phyloP scores from a whole-genome alignment of 306 rosid species.

The Gynostemma pentaphyllum region DNA sequence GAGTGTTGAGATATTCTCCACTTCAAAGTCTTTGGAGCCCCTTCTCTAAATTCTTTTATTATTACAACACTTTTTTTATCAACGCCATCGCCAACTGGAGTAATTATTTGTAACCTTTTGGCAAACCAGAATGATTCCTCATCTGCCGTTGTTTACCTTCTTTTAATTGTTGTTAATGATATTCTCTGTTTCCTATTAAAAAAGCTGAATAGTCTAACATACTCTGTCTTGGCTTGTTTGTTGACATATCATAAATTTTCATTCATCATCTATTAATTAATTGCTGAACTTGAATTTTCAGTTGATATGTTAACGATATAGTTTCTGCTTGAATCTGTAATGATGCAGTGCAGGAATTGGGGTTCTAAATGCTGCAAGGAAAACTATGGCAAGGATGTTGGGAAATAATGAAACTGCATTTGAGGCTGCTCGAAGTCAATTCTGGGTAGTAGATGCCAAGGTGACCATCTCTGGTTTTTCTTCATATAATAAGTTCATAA shows the following conservation, averaged over 20 bases:
- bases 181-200: too few species aligned
- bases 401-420: constrained; percentile 84
- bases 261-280: neutral
- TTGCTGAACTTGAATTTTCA: neutral
- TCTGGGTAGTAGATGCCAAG: constrained; percentile 96
- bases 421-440: constrained; percentile 80
- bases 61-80: too few species aligned
- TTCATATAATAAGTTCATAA: constrained; percentile 2
- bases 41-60: too few species aligned
- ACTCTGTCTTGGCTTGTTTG: neutral
- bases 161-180: too few species aligned
- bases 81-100: too few species aligned
- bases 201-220: neutral
- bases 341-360: constrained; percentile 96
- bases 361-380: constrained; percentile 77
- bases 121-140: too few species aligned
- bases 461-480: constrained; percentile 27
- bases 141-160: too few species aligned
- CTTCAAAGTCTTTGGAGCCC: too few species aligned
- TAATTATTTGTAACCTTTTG: too few species aligned
- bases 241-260: neutral
- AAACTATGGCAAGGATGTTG: constrained; percentile 99
- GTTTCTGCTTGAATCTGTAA: constrained; percentile 17
- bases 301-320: neutral
- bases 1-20: too few species aligned